phyloP scores from a whole-genome alignment of 2,329 filamentous ascomycete genomes.

The Colletotrichum plurivorum region DNA sequence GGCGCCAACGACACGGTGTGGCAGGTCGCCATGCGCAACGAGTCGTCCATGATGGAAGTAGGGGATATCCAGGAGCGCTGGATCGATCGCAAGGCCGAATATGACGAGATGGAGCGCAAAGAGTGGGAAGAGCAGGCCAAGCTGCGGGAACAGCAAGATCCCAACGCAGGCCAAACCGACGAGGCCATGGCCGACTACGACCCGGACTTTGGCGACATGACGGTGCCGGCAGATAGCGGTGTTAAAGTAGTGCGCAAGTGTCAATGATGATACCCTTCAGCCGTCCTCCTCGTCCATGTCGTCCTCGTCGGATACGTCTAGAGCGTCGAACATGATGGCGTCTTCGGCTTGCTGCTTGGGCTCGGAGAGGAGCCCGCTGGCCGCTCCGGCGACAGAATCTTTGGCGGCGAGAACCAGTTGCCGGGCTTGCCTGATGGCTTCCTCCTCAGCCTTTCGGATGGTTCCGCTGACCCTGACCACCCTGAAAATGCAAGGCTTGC shows the following conservation, averaged over 20 bases:
- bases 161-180: constrained; percentile 8
- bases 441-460: constrained; percentile 91
- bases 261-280: constrained; percentile 67
- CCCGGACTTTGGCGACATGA: constrained; percentile 66
- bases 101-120: constrained; percentile 83
- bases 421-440: constrained; percentile 85
- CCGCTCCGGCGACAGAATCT: constrained; percentile 44
- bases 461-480: constrained; percentile 93
- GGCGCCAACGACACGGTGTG: constrained; percentile 97
- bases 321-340: constrained; percentile 56
- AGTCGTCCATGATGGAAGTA: constrained; percentile 82
- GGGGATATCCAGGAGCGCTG: constrained; percentile 95
- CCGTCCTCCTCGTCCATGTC: constrained; percentile 61
- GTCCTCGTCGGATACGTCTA: constrained; percentile 58
- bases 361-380: constrained; percentile 18
- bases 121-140: constrained; percentile 83
- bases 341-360: constrained; percentile 78
- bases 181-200: constrained; percentile 57
- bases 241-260: constrained; percentile 80
- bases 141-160: constrained; percentile 50
- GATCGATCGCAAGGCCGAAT: constrained; percentile 91
- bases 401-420: constrained; percentile 78
- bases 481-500: constrained; percentile 81
- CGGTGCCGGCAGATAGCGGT: constrained; percentile 71
- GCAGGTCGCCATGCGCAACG: constrained; percentile 92